Evolutionary conservation across 75 land plant genomes (phyloP).

Genomic region (Isoetes taiwanensis): DNA sequence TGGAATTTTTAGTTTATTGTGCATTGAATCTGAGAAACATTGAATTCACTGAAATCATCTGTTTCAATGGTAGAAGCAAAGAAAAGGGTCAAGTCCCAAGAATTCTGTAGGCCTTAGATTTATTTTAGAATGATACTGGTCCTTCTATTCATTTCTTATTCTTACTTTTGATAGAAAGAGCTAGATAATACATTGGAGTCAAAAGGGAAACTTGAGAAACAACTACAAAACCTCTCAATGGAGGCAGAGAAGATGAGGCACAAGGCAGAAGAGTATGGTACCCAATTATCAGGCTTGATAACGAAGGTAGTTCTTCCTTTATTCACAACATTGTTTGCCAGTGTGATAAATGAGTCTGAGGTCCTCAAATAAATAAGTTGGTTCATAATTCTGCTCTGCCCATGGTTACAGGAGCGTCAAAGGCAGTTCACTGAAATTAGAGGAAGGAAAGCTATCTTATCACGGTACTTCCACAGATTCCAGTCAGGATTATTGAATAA

Average conservation of each 20-base stretch:
- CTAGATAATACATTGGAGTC: conserved; percentile 15
- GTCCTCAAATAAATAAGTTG: too few relatives aligned
- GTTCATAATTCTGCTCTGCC: too few relatives aligned
- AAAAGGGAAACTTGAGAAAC: conserved; percentile 22
- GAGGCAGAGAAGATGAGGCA: conserved; percentile 23
- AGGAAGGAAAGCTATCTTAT: conserved; percentile 5
- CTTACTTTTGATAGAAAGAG: conserved; percentile 20
- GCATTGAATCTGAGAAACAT: too few relatives aligned
- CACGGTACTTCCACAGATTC: conserved; percentile 15
- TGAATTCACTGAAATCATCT: too few relatives aligned
- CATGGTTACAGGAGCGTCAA: conserved; percentile 5
- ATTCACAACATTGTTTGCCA: background rate
- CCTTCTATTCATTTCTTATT: background rate
- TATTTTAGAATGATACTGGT: too few relatives aligned
- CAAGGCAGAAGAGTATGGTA: conserved; percentile 27
- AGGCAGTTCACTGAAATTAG: conserved; percentile 9
- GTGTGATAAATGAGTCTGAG: too few relatives aligned
- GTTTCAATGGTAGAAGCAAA: too few relatives aligned
- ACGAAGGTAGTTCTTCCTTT: conserved; percentile 10
- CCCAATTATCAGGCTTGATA: conserved; percentile 17
- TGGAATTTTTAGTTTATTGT: too few relatives aligned
- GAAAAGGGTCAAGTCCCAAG: too few relatives aligned
- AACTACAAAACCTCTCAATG: conserved; percentile 13
- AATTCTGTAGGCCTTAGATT: too few relatives aligned
- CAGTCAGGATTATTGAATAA: conserved; percentile 15